Conservation (phyloP, 495 filamentous ascomycete genomes). For the Podospora australis region DNA sequence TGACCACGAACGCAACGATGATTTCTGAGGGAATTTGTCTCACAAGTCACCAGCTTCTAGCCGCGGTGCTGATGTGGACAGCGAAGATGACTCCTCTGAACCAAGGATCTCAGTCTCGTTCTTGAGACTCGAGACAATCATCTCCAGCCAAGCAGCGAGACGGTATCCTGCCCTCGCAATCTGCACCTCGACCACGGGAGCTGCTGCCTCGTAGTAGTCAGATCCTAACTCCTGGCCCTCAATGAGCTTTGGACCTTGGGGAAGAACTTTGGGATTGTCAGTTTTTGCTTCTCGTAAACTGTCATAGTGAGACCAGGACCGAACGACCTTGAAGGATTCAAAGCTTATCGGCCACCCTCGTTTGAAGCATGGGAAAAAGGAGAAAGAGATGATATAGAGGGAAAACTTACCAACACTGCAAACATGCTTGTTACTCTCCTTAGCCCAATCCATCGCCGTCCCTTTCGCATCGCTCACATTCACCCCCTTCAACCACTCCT, state of each 20-base stretch:
- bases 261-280: conserved; percentile 41
- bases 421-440: conserved; percentile 53
- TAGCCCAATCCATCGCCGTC: conserved; percentile 54
- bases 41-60: not conserved
- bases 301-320: too few species aligned
- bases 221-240: conserved; percentile 52
- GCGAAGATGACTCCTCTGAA: too few species aligned
- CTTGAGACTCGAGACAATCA: conserved; percentile 35
- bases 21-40: not conserved
- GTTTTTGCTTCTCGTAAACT: not conserved
- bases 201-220: conserved; percentile 56
- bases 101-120: too few species aligned
- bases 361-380: too few species aligned
- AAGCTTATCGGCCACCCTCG: too few species aligned
- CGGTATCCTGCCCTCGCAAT: conserved; percentile 72
- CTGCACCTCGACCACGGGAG: conserved; percentile 60
- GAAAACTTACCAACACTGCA: conserved; percentile 43
- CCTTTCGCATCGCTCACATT: conserved; percentile 42
- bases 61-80: not conserved
- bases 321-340: too few species aligned
- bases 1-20: too few species aligned
- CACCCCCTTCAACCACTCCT: conserved; percentile 45
- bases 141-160: conserved; percentile 55
- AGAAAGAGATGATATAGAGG: not conserved
- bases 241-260: conserved; percentile 47